Evolutionary conservation across 768 basidiomycete genomes (phyloP), one percentile per base, ranked within the genome.

Genomic region (Tremella mesenterica): DNA sequence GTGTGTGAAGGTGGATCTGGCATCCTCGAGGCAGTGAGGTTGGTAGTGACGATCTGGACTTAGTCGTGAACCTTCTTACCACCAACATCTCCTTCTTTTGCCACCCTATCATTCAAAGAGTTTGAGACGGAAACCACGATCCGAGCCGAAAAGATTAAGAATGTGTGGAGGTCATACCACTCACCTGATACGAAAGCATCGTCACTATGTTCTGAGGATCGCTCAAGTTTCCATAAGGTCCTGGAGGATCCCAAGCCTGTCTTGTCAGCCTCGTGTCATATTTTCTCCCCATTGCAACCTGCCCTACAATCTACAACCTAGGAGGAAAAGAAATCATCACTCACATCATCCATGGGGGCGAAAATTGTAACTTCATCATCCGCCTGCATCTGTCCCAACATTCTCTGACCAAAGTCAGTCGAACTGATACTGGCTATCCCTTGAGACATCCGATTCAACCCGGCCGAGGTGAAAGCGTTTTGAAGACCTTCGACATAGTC

Each of bases 1-100:
- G 65, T 67, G 51, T 67, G 62, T 6, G 46, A n/a, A 33, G 23
- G 59, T 44, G 23, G 60, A 50, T 0, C 54, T 56, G n/a, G 65
- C 55, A 41, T 61, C 45, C 13, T 61, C 60, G 55, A 45, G 5
- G 59, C 53, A 41, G 58, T 62, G 46, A 61, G 44, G 5, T 55
- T 44, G 0, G 60, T 50, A 27, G 59, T 43, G 49, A 56, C 58
- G 38, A 63, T 60, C 61, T 63, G 44, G 3, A n/a, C n/a, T n/a
- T n/a, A n/a, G n/a, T n/a, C n/a, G n/a, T n/a, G n/a, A n/a, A n/a
- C n/a, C n/a, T n/a, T n/a, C n/a, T n/a, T n/a, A n/a, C n/a, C n/a
- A n/a, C n/a, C n/a, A n/a, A n/a, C n/a, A n/a, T n/a, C n/a, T n/a
- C n/a, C n/a, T n/a, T n/a, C n/a, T n/a, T n/a, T n/a, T n/a, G n/a